phyloP scores from a whole-genome alignment of 148 eudicot species.

The Diospyros lotus region DNA sequence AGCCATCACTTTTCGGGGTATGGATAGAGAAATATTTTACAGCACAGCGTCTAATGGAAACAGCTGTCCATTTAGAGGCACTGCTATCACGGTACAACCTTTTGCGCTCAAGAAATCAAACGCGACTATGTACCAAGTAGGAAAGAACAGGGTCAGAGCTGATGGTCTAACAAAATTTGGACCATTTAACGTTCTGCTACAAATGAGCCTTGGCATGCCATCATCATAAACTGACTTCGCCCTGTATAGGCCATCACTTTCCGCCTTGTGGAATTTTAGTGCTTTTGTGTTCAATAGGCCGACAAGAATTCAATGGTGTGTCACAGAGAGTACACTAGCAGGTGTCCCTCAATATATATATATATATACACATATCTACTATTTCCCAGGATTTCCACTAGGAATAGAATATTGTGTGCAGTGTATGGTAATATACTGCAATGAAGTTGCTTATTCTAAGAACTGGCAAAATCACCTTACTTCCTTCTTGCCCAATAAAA shows the following conservation, averaged over 20 bases:
- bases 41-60: too few relatives aligned
- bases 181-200: neutral
- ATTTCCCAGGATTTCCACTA: constrained; percentile 12
- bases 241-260: neutral
- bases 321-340: constrained; percentile 35
- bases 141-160: neutral
- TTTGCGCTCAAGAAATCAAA: neutral
- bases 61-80: too few relatives aligned
- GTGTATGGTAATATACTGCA: neutral
- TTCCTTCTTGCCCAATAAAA: neutral
- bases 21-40: too few relatives aligned
- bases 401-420: neutral
- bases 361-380: constrained; percentile 21
- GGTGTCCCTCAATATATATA: constrained; percentile 24
- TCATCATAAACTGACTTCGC: neutral
- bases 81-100: neutral
- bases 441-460: constrained; percentile 6
- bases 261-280: constrained; percentile 7
- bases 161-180: constrained; percentile 6
- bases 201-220: neutral
- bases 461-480: constrained; percentile 2
- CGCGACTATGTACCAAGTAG: neutral
- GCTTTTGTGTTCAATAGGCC: constrained; percentile 19
- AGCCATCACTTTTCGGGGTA: too few relatives aligned
- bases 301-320: constrained; percentile 85